Conservation (phyloP, 2,329 filamentous ascomycete species). For the Juglanconis sp. region DNA sequence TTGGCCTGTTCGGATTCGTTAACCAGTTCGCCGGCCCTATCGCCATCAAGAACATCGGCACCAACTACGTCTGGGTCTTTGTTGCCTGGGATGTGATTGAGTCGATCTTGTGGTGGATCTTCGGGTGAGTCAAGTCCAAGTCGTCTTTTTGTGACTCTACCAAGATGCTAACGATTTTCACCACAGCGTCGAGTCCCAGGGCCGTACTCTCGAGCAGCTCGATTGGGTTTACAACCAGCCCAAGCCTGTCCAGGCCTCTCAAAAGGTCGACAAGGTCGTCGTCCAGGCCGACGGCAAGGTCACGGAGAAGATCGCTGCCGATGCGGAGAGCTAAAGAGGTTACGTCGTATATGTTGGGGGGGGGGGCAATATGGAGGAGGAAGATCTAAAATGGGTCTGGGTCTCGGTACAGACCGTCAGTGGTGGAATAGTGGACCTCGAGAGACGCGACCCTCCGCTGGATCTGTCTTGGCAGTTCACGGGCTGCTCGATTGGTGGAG, state of each 20-base stretch:
- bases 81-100: constrained; percentile 47
- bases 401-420: not conserved
- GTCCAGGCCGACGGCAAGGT: constrained; percentile 43
- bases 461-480: not conserved
- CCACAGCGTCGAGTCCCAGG: constrained; percentile 44
- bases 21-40: constrained; percentile 47
- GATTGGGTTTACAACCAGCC: constrained; percentile 49
- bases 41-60: constrained; percentile 40
- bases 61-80: constrained; percentile 45
- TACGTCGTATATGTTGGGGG: not conserved
- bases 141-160: not conserved
- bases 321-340: not conserved
- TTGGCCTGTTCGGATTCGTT: constrained; percentile 45
- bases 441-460: not conserved
- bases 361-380: not conserved
- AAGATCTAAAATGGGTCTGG: not conserved
- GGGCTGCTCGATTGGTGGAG: not conserved
- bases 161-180: not conserved
- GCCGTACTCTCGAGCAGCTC: constrained; percentile 47
- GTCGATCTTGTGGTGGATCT: constrained; percentile 40
- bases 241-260: constrained; percentile 47
- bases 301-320: constrained; percentile 39
- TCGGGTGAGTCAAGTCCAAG: constrained; percentile 34
- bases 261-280: constrained; percentile 44
- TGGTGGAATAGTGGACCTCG: not conserved